Base-by-base conservation (phyloP, 2,329 filamentous ascomycete species). In the Aspergillus fumigatiaffinis region DNA sequence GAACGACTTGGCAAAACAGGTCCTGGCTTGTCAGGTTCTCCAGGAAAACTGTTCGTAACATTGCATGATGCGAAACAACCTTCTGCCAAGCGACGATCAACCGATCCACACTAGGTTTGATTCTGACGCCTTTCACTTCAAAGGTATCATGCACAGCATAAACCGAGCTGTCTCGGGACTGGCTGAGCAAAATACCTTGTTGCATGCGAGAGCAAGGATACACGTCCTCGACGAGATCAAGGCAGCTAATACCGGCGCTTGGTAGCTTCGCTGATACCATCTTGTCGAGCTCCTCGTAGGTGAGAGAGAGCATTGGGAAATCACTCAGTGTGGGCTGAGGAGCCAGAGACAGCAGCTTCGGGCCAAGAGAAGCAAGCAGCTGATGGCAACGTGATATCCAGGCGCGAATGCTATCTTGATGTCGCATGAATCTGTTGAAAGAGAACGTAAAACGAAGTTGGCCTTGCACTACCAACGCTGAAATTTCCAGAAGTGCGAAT, bases 401-500 rank as follows among this genome's bases (percentile, higher is more conserved):
- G 17, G 65, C 41, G 8, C 68, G 66, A 20, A 83, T 78, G 0
- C 65, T 64, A 2, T 71, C 63, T 56, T 81, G 79, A 59, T 81
- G 77, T 9, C 66, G 65, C 77, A 82, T 81, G 29, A 73, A 67
- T 14, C 73, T 71, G 61, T 82, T 82, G 67, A 79, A 82, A 0
- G 79, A 79, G 63, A 83, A 82, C 0, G 76, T 77, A 52, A 82
- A 79, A 8, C 78, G 76, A 25, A 83, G 70, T 14, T 68, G 69
- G 0, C 77, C 79, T 52, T 76, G 72, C 14, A 77, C 76, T 3
- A 81, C 74, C 53, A 80, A 76, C 1, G 80, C 80, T 0, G 79
- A 80, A 41, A 82, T 80, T 59, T 84, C 81, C 56, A 84, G 80
- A 0, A 83, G 70, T 4, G 75, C 78, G 58, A 80, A 79, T 3